Percentiles rank a stretch among this genome's conserved stretches.
These are phyloP conservation scores for Suillus occidentalis DNA, from an alignment of 768 basidiomycete species.

Conservation along the genomic window DNA sequence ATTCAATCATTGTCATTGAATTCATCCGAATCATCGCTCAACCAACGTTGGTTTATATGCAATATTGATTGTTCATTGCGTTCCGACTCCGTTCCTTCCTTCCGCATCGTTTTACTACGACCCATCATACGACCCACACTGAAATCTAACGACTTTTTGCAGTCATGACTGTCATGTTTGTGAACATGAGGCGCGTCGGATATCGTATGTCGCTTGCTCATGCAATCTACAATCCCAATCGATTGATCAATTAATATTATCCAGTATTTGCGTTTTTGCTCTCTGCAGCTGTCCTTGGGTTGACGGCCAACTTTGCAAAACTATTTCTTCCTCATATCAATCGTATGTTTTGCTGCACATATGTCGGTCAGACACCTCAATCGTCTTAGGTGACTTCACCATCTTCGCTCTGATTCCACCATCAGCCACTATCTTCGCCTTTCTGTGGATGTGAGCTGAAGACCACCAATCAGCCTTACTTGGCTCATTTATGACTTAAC, in stretches of 20 bases:
- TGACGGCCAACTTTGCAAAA: conserved; percentile 65
- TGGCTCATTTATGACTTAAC: conserved; percentile 9
- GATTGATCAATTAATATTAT: conserved; percentile 11
- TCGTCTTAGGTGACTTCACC: conserved; percentile 58
- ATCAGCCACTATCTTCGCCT: conserved; percentile 61
- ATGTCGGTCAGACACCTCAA: neutral
- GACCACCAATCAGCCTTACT: neutral
- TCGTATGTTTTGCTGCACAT: conserved; percentile 41
- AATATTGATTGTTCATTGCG: neutral
- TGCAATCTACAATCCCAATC: conserved; percentile 1
- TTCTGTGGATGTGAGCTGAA: conserved; percentile 55
- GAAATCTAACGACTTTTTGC: conserved; percentile 11
- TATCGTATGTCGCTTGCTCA: conserved; percentile 42
- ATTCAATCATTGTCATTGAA: neutral
- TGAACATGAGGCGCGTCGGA: conserved; percentile 50
- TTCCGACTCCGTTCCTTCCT: neutral
- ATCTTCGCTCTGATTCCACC: conserved; percentile 69
- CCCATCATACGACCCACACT: neutral
- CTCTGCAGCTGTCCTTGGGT: conserved; percentile 58
- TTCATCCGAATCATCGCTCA: neutral
- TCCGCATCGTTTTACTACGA: neutral
- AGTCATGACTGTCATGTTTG: conserved; percentile 62
- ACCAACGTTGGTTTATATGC: neutral
- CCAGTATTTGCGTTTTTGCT: conserved; percentile 40
- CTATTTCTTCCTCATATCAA: conserved; percentile 66